Percentiles rank a stretch among this genome's conserved stretches.
phyloP scores from a whole-genome alignment of 306 rosid genomes.

The Castanea mollissima region DNA sequence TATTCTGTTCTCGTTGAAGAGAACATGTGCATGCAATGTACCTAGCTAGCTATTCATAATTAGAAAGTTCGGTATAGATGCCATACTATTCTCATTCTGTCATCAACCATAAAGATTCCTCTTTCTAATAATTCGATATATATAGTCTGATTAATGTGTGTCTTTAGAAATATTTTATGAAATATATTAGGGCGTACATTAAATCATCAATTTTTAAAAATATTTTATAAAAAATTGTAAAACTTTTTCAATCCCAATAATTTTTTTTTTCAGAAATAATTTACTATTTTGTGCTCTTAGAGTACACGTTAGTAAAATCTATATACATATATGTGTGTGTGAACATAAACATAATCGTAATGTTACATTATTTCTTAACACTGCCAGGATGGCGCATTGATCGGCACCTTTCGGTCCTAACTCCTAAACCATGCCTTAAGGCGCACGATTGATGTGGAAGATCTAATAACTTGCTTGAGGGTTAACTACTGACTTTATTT shows the following conservation, averaged over 20 bases:
- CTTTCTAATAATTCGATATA: not conserved
- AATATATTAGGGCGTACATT: too few relatives aligned
- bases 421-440: constrained; percentile 27
- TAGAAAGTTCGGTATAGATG: constrained; percentile 2
- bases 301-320: too few relatives aligned
- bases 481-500: not conserved
- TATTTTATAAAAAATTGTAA: too few relatives aligned
- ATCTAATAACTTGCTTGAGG: constrained; percentile 15
- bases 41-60: not conserved
- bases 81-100: not conserved
- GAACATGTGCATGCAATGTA: constrained; percentile 10
- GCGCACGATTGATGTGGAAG: constrained; percentile 35
- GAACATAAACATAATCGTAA: not conserved
- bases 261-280: too few relatives aligned
- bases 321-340: not conserved
- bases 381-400: constrained; percentile 20
- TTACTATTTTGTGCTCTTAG: too few relatives aligned
- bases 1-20: not conserved
- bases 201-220: too few relatives aligned
- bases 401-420: constrained; percentile 20
- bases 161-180: too few relatives aligned
- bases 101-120: not conserved
- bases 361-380: constrained; percentile 12
- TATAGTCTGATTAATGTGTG: too few relatives aligned
- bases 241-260: too few relatives aligned